These are phyloP conservation scores for Zygotorulaspora sp. DNA, from an alignment of 805 yeast genomes.

Conservation along the genomic window DNA sequence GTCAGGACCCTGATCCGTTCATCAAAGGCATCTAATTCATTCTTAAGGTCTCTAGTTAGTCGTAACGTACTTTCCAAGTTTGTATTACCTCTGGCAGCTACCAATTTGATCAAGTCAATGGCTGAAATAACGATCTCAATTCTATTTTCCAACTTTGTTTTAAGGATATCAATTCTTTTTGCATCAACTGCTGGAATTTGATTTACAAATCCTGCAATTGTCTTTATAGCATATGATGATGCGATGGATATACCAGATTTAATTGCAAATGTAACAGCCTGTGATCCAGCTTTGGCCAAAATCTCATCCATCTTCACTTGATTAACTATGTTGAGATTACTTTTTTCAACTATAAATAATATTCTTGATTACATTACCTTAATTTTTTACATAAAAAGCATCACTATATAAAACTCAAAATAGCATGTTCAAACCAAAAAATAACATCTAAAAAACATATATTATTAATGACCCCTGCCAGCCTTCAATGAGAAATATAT, in stretches of 20 bases:
- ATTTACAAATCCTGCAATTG: constrained; percentile 49
- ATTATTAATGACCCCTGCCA: background rate
- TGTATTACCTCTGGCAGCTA: constrained; percentile 59
- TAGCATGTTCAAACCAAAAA: background rate
- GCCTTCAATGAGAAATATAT: constrained; percentile 68
- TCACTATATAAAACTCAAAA: background rate
- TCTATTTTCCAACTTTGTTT: constrained; percentile 48
- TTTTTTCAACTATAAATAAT: too few relatives aligned
- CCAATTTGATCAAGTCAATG: constrained; percentile 59
- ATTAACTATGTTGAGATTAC: too few relatives aligned
- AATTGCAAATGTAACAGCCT: constrained; percentile 75
- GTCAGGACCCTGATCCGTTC: constrained; percentile 41
- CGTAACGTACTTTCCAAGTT: constrained; percentile 50
- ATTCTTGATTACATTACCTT: too few relatives aligned
- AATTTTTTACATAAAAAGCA: too few relatives aligned
- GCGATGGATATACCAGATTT: constrained; percentile 73
- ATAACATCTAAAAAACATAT: too few relatives aligned
- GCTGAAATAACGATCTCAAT: constrained; percentile 60
- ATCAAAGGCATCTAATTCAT: constrained; percentile 56
- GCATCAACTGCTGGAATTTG: constrained; percentile 48
- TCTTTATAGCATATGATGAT: constrained; percentile 64
- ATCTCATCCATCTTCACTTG: constrained; percentile 37
- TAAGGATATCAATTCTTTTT: constrained; percentile 39
- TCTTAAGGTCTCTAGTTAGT: constrained; percentile 51
- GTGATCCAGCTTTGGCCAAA: constrained; percentile 58